These are phyloP conservation scores for Byssochlamys sp. DNA, from an alignment of 2,329 filamentous ascomycete genomes.

Conservation along the genomic window DNA sequence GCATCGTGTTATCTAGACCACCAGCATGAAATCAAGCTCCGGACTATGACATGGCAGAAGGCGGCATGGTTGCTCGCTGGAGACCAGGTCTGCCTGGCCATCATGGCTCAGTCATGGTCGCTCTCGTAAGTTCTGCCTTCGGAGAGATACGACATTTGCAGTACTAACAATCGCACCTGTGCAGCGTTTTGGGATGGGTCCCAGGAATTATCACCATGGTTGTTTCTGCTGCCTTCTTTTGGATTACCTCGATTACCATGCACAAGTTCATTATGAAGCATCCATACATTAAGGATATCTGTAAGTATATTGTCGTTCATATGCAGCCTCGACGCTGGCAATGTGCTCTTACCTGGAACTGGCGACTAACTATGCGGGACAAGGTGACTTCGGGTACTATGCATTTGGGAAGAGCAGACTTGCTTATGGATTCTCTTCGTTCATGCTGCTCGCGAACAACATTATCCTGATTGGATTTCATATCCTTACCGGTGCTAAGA, in stretches of 20 bases:
- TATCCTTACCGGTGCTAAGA: constrained; percentile 41
- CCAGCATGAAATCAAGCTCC: constrained; percentile 42
- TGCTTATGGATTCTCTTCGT: constrained; percentile 38
- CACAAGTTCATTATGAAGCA: constrained; percentile 45
- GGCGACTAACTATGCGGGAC: background rate
- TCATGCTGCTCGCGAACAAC: constrained; percentile 45
- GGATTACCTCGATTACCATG: constrained; percentile 44
- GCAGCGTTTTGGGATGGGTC: constrained; percentile 38
- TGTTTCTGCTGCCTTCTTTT: constrained; percentile 37
- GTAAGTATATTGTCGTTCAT: constrained; percentile 14
- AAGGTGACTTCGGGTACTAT: constrained; percentile 42
- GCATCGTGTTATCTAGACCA: constrained; percentile 25
- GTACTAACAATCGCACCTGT: constrained; percentile 2
- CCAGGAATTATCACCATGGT: constrained; percentile 41
- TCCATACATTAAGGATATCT: constrained; percentile 42
- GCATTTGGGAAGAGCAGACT: constrained; percentile 35
- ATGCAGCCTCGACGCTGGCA: background rate
- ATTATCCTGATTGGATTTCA: constrained; percentile 45
- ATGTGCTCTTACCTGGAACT: background rate
- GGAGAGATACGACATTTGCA: background rate
- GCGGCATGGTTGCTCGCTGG: constrained; percentile 40
- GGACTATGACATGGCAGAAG: constrained; percentile 47
- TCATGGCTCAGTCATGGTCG: constrained; percentile 45
- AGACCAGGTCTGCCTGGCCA: constrained; percentile 43
- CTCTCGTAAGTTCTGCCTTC: constrained; percentile 28